Percentiles rank a stretch among this genome's conserved stretches.
Conservation (phyloP, 129 eudicot genomes). For the Lonicera japonica region DNA sequence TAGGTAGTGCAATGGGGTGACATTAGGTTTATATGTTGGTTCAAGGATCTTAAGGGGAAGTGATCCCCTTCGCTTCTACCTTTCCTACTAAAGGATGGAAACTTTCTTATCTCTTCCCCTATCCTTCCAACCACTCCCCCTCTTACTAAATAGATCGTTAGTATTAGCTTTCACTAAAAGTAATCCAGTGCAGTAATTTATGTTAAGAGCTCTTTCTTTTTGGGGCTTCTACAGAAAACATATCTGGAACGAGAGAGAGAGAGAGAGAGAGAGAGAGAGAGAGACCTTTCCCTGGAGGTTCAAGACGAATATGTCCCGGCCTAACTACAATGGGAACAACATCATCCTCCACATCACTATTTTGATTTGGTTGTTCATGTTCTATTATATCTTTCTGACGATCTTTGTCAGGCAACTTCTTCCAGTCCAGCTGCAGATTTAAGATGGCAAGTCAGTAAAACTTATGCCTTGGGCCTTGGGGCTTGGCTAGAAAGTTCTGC, state of each 20-base stretch:
- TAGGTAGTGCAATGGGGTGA: too few relatives aligned
- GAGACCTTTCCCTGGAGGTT: constrained; percentile 69
- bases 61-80: too few relatives aligned
- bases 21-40: neutral
- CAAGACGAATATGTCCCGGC: constrained; percentile 94
- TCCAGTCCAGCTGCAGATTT: constrained; percentile 53
- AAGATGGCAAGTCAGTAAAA: constrained; percentile 1
- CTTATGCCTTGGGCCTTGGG: neutral
- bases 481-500: neutral
- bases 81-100: too few relatives aligned
- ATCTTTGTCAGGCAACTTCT: constrained; percentile 28
- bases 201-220: too few relatives aligned
- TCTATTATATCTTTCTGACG: constrained; percentile 7
- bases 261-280: too few relatives aligned
- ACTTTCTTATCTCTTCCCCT: too few relatives aligned
- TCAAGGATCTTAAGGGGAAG: neutral
- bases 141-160: too few relatives aligned
- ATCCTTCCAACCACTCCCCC: too few relatives aligned
- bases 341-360: constrained; percentile 34
- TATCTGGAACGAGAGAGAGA: too few relatives aligned
- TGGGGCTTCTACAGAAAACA: too few relatives aligned
- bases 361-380: constrained; percentile 28
- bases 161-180: too few relatives aligned
- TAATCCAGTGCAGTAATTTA: too few relatives aligned
- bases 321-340: constrained; percentile 59